A percentile compares a stretch with the other conserved stretches of the same genome.
Evolutionary conservation across 176 grass and related monocot genomes (phyloP).

Genomic region (Themeda triandra): DNA sequence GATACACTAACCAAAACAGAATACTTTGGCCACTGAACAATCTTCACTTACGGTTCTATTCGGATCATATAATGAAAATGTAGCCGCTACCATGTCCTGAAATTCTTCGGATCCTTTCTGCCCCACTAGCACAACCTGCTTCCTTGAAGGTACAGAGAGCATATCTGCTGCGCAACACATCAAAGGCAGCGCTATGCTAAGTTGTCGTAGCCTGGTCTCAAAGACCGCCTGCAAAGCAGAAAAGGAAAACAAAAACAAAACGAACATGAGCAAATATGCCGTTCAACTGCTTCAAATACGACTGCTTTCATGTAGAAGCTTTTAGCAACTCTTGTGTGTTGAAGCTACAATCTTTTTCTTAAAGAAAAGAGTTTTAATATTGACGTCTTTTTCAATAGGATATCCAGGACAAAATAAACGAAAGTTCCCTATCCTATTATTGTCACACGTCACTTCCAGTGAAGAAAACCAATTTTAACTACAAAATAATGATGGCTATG

Average conservation of each 20-base stretch:
- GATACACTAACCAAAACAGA: background rate
- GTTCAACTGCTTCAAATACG: background rate
- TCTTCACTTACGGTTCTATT: slow-evolving; percentile 71
- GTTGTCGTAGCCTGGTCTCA: slow-evolving; percentile 59
- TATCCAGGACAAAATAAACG: background rate
- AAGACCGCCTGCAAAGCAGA: slow-evolving; percentile 68
- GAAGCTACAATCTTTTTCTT: background rate
- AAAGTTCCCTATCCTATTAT: background rate
- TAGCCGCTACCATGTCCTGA: slow-evolving; percentile 48
- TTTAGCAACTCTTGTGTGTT: background rate
- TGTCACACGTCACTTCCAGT: background rate
- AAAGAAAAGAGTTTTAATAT: background rate
- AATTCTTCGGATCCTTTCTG: slow-evolving; percentile 58
- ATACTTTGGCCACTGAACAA: background rate
- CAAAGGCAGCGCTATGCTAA: slow-evolving; percentile 82
- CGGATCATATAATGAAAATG: slow-evolving; percentile 72
- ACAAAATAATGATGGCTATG: background rate
- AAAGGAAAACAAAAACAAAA: background rate
- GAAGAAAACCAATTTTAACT: background rate
- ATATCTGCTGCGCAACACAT: slow-evolving; percentile 94
- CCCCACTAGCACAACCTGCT: slow-evolving; percentile 79
- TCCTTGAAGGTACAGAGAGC: slow-evolving; percentile 64
- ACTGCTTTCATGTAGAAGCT: background rate
- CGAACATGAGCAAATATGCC: background rate
- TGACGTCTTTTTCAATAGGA: background rate